phyloP scores from a whole-genome alignment of 495 filamentous ascomycete species.

The Daldinia grandis region DNA sequence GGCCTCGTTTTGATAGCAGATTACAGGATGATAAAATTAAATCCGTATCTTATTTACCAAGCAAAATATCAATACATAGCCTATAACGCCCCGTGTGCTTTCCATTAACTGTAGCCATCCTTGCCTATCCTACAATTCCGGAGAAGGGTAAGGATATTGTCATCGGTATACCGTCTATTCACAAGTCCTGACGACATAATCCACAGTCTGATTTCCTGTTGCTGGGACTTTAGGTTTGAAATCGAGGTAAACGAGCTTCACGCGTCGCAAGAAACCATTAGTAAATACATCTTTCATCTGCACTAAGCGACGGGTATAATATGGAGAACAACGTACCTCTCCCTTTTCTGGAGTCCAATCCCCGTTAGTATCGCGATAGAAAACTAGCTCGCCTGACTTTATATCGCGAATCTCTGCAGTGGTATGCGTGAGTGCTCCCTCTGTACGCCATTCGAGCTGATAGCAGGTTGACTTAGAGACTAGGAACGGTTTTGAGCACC shows the following conservation, averaged over 20 bases:
- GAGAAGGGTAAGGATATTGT: background rate
- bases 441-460: conserved; percentile 49
- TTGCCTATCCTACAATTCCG: background rate
- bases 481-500: conserved; percentile 50
- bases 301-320: background rate
- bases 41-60: too few species aligned
- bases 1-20: too few species aligned
- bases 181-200: conserved; percentile 50
- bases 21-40: too few species aligned
- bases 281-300: background rate
- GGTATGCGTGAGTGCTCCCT: conserved; percentile 50
- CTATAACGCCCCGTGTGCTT: too few species aligned
- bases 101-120: too few species aligned
- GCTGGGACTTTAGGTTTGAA: conserved; percentile 53
- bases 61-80: too few species aligned
- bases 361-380: conserved; percentile 53
- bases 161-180: conserved; percentile 25
- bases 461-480: conserved; percentile 48
- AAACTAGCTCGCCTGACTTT: conserved; percentile 49
- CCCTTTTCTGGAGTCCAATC: conserved; percentile 51
- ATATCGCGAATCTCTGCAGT: conserved; percentile 52
- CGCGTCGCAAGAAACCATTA: background rate
- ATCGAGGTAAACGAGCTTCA: conserved; percentile 51
- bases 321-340: conserved; percentile 10
- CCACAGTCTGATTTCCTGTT: conserved; percentile 51